Evolutionary conservation across 495 filamentous ascomycete species (phyloP).

Genomic region (Aspergillus sclerotiicarbonarius): DNA sequence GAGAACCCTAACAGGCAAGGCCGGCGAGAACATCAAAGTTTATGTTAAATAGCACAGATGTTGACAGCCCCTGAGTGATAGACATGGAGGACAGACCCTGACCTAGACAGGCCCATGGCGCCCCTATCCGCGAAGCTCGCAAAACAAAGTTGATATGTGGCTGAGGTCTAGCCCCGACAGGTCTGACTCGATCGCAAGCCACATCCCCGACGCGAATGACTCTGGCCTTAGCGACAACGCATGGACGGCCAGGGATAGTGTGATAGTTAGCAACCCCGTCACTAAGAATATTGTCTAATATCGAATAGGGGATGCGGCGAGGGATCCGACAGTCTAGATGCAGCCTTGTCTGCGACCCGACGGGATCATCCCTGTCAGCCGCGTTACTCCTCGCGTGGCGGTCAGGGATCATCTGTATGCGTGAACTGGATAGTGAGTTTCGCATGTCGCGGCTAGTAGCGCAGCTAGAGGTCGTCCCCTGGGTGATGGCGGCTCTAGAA

Average conservation of each 20-base stretch:
- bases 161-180: neutral
- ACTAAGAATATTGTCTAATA: neutral
- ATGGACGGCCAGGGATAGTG: neutral
- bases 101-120: no score
- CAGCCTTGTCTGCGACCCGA: constrained; percentile 8
- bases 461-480: neutral
- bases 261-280: neutral
- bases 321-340: neutral
- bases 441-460: neutral
- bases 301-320: neutral
- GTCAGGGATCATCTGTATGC: constrained; percentile 28
- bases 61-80: neutral
- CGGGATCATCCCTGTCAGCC: constrained; percentile 14
- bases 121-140: neutral
- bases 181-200: constrained; percentile 13
- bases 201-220: constrained; percentile 11
- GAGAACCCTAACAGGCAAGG: no score
- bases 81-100: neutral
- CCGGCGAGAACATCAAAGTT: no score
- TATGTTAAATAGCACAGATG: no score
- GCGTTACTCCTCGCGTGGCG: constrained; percentile 23
- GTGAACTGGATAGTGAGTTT: neutral
- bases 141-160: neutral
- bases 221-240: constrained; percentile 5
- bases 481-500: neutral